A percentile compares a stretch with the other conserved stretches of the same genome.
phyloP scores from a whole-genome alignment of 495 filamentous ascomycete genomes.

The Amphirosellinia nigrospora region DNA sequence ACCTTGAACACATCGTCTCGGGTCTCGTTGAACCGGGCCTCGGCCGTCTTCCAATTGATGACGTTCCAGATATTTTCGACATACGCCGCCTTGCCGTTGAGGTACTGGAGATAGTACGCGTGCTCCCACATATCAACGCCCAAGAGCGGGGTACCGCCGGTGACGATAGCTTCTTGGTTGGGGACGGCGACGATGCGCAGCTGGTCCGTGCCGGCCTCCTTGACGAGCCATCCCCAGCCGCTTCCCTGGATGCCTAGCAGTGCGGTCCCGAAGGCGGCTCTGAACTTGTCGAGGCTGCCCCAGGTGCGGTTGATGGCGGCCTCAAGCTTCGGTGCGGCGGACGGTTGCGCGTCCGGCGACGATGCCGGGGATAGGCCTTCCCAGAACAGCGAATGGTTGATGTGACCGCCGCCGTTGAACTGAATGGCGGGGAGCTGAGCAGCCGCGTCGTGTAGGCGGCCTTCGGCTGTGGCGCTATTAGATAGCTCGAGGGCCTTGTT shows the following conservation, averaged over 20 bases:
- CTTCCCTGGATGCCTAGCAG: constrained; percentile 61
- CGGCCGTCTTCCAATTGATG: constrained; percentile 95
- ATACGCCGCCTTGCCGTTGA: constrained; percentile 99
- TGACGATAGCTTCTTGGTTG: constrained; percentile 94
- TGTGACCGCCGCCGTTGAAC: constrained; percentile 91
- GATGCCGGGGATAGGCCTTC: constrained; percentile 80
- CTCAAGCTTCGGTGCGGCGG: constrained; percentile 63
- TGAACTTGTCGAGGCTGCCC: constrained; percentile 73
- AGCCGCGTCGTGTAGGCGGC: constrained; percentile 60
- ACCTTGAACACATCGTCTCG: constrained; percentile 44
- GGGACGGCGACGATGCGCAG: constrained; percentile 80
- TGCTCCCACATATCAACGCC: constrained; percentile 97
- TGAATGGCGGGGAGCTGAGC: constrained; percentile 80
- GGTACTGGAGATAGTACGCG: constrained; percentile 80
- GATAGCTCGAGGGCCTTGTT: constrained; percentile 66
- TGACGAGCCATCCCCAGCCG: constrained; percentile 91
- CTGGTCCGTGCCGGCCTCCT: constrained; percentile 76
- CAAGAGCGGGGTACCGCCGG: constrained; percentile 82
- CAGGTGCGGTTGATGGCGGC: constrained; percentile 67
- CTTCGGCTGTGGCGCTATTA: constrained; percentile 53
- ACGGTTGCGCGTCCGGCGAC: constrained; percentile 51
- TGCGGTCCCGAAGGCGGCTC: constrained; percentile 77
- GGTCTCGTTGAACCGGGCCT: constrained; percentile 70
- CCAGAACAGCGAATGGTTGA: constrained; percentile 95
- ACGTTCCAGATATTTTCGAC: constrained; percentile 97